A percentile compares a stretch with the other conserved stretches of the same genome.
Evolutionary conservation across 129 eudicot species (phyloP).

Genomic region (Tagetes erecta): DNA sequence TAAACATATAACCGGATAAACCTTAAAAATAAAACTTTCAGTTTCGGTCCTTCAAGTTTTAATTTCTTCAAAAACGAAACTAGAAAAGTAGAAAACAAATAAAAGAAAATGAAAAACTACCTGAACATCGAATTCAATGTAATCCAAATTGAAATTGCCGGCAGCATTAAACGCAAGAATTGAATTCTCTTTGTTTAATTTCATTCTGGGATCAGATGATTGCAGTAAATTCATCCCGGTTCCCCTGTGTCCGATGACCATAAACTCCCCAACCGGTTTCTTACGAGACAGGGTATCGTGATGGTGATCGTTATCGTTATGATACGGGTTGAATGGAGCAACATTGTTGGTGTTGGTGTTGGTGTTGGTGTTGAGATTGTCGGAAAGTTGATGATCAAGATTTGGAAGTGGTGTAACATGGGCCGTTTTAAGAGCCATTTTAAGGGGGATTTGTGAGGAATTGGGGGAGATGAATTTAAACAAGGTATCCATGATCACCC

Average conservation of each 20-base stretch:
- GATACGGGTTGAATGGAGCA: neutral
- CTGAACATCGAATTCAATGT: slow-evolving; percentile 76
- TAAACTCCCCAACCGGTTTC: slow-evolving; percentile 29
- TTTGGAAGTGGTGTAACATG: slow-evolving; percentile 39
- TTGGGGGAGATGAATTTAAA: slow-evolving; percentile 24
- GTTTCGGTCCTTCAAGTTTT: neutral
- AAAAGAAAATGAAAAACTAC: slow-evolving; percentile 18
- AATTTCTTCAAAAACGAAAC: too few species aligned
- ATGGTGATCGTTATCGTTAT: slow-evolving; percentile 4
- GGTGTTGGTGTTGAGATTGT: slow-evolving; percentile 7
- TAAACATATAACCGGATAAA: too few species aligned
- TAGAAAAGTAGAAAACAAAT: neutral
- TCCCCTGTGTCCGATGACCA: slow-evolving; percentile 70
- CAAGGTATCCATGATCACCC: slow-evolving; percentile 26
- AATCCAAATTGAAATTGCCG: slow-evolving; percentile 46
- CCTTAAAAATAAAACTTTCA: too few species aligned
- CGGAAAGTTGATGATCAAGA: slow-evolving; percentile 40
- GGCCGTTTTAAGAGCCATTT: slow-evolving; percentile 54
- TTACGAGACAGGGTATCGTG: neutral
- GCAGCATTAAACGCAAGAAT: slow-evolving; percentile 56
- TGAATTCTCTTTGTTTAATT: slow-evolving; percentile 51
- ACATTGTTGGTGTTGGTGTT: slow-evolving; percentile 14
- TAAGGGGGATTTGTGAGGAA: slow-evolving; percentile 28
- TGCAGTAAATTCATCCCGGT: slow-evolving; percentile 66
- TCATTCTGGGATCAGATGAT: slow-evolving; percentile 56